Evolutionary conservation across 192 early-diverging fungal genomes (phyloP), one percentile per base, ranked within the genome.

Genomic region (Spizellomyces punctatus): DNA sequence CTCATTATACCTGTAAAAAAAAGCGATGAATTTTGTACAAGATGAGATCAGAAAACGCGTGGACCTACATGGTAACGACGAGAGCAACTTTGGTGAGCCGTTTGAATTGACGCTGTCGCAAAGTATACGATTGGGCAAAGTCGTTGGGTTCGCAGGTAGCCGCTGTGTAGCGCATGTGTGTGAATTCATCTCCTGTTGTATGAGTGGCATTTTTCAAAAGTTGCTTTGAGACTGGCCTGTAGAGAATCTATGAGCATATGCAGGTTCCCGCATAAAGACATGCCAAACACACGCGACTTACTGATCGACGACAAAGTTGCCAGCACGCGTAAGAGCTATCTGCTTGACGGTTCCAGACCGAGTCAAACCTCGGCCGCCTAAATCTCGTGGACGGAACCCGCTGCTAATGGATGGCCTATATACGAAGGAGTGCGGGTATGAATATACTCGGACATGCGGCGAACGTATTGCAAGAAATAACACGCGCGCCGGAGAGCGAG

Each of bases 161-260:
- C 41, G 91, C 89, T 12, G 89, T 91, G 72, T 93, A 92, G 75
- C 88, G 76, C 82, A 91, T 85, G 66, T 89, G 83, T 59, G 87
- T 89, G 69, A 90, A 92, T 69, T 92, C 91, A 45, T 81, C 82
- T 7, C 79, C 84, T 19, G 85, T 64, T 17, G 66, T 82, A 42
- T 83, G 78, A 6, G 27, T 14, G 8, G 86, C 79, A 46, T 79
- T 41, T 12, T 76, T 56, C n/a, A 82, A 61, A 42, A 79, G 57
- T 6, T 76, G 66, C 47, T 76, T 75, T 21, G 77, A 64, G 14
- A 85, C 65, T 9, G 79, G 77, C 22, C 50, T 54, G 50, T 54
- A 54, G 17, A n/a, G 12, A 12, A 54, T 19, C 50, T 54, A n/a
- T 36, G 0, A 36, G 27, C 27, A 36, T 36, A 2, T 36, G 27